Evolutionary conservation across 2,329 filamentous ascomycete genomes (phyloP), one percentile per base, ranked within the genome.

Genomic region (Sarocladium brachiariae): DNA sequence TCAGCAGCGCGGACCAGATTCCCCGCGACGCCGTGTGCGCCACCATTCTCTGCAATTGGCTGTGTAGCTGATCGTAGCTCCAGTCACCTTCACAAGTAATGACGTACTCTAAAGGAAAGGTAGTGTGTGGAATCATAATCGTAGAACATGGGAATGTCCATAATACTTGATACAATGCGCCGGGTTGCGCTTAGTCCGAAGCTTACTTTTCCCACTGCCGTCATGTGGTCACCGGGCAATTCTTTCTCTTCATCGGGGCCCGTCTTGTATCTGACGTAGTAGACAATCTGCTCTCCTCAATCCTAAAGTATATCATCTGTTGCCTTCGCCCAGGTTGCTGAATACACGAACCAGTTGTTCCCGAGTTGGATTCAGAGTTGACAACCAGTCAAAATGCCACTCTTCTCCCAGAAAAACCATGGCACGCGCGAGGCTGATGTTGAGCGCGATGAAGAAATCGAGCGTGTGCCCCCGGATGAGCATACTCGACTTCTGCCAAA

Each of bases 401-500:
- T 70, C 37, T 64, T 71, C 58, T 58, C 59, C 19, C 65, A 59
- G 16, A 54, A 53, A 13, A 55, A 55, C 21, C 47, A 57, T 37
- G 59, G 60, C 13, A 51, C 56, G 33, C 53, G 54, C 11, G 56
- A 62, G 16, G 55, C 58, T 38, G 55, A 54, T 8, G 52, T 53
- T 21, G 50, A 41, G 18, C 24, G 31, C 30, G 60, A 65, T n/a
- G 60, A 61, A 13, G 58, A 52, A 7, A 58, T 62, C 19, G 58
- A 57, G 25, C 54, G 61, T 31, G 55, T 55, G 18, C 55, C 60
- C 13, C 64, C 74, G 6, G 68, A 77, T 56, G 78, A 83, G 61
- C 76, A 77, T 55, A 82, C 78, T 2, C 78, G 86, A 25, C 74
- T 95, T 57, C 76, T 95, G 23, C 83, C 84, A 33, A 85, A 83